Percentiles rank a stretch among this genome's conserved stretches.
Conservation (phyloP, 192 early-diverging fungal species). For the Chytriomyces sp. region DNA sequence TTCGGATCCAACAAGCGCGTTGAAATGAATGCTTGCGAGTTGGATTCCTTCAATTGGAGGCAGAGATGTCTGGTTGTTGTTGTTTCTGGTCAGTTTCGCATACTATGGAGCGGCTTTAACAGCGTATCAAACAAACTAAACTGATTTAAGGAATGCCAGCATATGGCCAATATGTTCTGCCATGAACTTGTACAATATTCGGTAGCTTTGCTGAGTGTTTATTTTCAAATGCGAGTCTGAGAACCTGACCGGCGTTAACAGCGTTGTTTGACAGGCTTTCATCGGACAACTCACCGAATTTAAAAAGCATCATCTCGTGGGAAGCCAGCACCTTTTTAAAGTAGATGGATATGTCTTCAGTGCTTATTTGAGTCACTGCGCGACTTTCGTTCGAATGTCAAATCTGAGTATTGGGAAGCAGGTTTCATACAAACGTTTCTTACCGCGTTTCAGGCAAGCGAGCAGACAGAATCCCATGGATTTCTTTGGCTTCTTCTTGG, state of each 20-base stretch:
- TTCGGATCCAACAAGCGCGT: background rate
- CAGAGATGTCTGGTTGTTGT: background rate
- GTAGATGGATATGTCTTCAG: background rate
- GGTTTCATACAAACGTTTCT: background rate
- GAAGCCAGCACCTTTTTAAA: background rate
- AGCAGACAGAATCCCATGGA: background rate
- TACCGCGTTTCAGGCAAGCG: constrained; percentile 2
- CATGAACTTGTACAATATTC: constrained; percentile 11
- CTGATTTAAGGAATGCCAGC: background rate
- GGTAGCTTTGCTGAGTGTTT: background rate
- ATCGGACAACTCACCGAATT: background rate
- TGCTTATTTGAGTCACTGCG: no score
- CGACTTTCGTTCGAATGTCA: no score
- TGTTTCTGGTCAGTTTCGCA: no score
- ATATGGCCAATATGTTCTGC: background rate
- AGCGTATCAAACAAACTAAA: background rate
- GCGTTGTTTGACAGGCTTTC: background rate
- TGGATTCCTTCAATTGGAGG: background rate
- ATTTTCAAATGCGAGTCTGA: no score
- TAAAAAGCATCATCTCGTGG: background rate
- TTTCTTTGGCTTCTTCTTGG: background rate
- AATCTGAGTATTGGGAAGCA: background rate
- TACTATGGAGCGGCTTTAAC: no score
- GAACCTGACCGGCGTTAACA: background rate
- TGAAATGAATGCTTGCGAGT: constrained; percentile 14